Evolutionary conservation across 805 yeast species (phyloP), one percentile per base, ranked within the genome.

Genomic region (Pichia californica): DNA sequence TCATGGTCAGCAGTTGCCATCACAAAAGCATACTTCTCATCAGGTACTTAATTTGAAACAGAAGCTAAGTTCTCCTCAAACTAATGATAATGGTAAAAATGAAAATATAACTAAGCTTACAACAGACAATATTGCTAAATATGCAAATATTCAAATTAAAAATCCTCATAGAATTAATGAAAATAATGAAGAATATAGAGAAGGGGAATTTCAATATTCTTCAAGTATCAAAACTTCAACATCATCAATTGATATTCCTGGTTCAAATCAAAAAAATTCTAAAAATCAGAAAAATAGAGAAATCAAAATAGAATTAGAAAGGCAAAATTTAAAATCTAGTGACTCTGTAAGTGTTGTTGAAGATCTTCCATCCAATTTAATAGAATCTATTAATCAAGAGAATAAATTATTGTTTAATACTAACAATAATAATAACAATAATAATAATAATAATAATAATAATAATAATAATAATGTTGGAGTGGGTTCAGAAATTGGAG

Each of bases 241-340:
- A 1, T 45, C 57, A 4, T 55, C 58, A 7, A 61, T 62, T 21
- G 54, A 60, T 40, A 62, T 62, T 26, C 65, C 64, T 0, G 59
- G 60, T 0, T 38, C 40, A 11, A 31, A 33, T 14, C 23, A 38
- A 18, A 40, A 33, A 26, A 23, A 34, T n/a, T 5, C 32, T 16
- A 20, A 27, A n/a, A 42, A 43, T 14, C 11, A 14, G 28, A 21
- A 14, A 11, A 31, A 39, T 19, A 41, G 32, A 16, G 48, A 48
- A 28, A 29, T 36, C 16, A 44, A 44, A 28, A 16, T 23, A 13
- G 46, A 48, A 20, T 38, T 39, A 34, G 25, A 36, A n/a, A 29
- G 31, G 7, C 40, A 27, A 19, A 36, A 16, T n/a, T 25, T 19
- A n/a, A 8, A 21, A n/a, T 38, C 27, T 5, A n/a, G 15, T 9